Conservation (phyloP, 331 rosid genomes). For the Dryas integrifolia region DNA sequence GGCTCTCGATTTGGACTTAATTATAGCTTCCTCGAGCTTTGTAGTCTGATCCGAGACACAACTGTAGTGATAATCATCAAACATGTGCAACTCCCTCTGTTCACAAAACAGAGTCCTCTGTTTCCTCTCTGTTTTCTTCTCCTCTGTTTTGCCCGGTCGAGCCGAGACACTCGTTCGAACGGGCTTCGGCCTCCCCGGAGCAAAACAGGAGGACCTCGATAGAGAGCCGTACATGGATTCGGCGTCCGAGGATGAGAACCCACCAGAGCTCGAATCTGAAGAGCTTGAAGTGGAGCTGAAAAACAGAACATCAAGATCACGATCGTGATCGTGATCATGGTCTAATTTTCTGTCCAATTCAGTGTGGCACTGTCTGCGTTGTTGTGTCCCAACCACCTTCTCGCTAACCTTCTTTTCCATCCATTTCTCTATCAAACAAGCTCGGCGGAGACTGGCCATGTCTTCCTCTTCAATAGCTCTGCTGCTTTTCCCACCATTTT, state of each 20-base stretch:
- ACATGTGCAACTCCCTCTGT: constrained; percentile 31
- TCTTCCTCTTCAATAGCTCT: constrained; percentile 20
- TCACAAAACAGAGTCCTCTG: constrained; percentile 29
- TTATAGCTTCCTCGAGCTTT: constrained; percentile 29
- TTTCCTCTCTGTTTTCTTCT: constrained; percentile 40
- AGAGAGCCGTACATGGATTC: constrained; percentile 51
- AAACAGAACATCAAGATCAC: constrained; percentile 46
- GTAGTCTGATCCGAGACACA: constrained; percentile 16
- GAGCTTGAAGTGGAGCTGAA: constrained; percentile 73
- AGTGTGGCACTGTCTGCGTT: constrained; percentile 19
- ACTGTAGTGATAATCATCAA: constrained; percentile 23
- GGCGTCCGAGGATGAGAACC: constrained; percentile 75
- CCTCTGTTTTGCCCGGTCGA: constrained; percentile 40
- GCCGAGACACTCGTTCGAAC: constrained; percentile 38
- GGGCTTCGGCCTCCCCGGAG: constrained; percentile 51
- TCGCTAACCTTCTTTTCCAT: constrained; percentile 39
- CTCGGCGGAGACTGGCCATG: constrained; percentile 28
- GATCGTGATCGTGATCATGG: constrained; percentile 29
- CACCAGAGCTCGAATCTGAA: constrained; percentile 80
- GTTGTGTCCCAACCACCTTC: constrained; percentile 4
- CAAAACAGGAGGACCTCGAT: constrained; percentile 46
- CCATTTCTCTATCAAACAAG: constrained; percentile 49
- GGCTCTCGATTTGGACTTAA: constrained; percentile 71
- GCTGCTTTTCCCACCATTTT: constrained; percentile 15
- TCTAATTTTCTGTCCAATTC: constrained; percentile 38